Conservation (phyloP, 2,329 filamentous ascomycete species). For the Calonectria naviculata region DNA sequence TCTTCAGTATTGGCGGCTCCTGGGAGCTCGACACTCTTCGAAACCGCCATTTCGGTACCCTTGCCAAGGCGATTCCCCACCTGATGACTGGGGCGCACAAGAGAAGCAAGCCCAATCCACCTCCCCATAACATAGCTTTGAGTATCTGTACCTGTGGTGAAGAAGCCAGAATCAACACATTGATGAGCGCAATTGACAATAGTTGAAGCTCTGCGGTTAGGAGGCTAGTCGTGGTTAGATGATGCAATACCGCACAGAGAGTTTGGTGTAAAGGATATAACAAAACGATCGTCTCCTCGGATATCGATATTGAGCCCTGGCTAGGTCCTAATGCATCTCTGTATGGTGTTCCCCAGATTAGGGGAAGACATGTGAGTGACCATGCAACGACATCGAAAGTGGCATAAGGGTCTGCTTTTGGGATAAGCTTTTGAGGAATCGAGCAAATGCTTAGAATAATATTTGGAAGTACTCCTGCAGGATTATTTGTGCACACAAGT, state of each 20-base stretch:
- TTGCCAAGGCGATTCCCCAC: slow-evolving; percentile 87
- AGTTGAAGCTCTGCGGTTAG: slow-evolving; percentile 89
- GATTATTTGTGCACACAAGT: slow-evolving; percentile 73
- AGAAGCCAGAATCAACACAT: slow-evolving; percentile 79
- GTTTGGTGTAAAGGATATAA: slow-evolving; percentile 88
- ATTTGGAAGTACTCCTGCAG: slow-evolving; percentile 77
- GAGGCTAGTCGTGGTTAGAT: slow-evolving; percentile 89
- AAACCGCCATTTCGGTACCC: slow-evolving; percentile 93
- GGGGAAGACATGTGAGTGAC: slow-evolving; percentile 78
- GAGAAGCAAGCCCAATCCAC: slow-evolving; percentile 82
- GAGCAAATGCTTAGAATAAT: slow-evolving; percentile 84
- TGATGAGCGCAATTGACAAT: slow-evolving; percentile 84
- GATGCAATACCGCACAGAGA: slow-evolving; percentile 77
- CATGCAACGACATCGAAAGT: slow-evolving; percentile 80
- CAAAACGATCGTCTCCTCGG: slow-evolving; percentile 69
- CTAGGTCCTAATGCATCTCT: slow-evolving; percentile 47
- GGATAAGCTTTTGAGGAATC: slow-evolving; percentile 79
- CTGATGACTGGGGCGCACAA: slow-evolving; percentile 78
- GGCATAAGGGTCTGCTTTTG: slow-evolving; percentile 66
- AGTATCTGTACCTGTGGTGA: slow-evolving; percentile 89
- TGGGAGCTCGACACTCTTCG: slow-evolving; percentile 61
- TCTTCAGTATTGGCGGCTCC: slow-evolving; percentile 51
- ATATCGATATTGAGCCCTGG: slow-evolving; percentile 46
- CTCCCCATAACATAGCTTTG: slow-evolving; percentile 85
- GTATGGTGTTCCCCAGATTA: slow-evolving; percentile 51